These are phyloP conservation scores for Trichoderma simmonsii DNA, from an alignment of 2,329 filamentous ascomycete species.

Conservation along the genomic window DNA sequence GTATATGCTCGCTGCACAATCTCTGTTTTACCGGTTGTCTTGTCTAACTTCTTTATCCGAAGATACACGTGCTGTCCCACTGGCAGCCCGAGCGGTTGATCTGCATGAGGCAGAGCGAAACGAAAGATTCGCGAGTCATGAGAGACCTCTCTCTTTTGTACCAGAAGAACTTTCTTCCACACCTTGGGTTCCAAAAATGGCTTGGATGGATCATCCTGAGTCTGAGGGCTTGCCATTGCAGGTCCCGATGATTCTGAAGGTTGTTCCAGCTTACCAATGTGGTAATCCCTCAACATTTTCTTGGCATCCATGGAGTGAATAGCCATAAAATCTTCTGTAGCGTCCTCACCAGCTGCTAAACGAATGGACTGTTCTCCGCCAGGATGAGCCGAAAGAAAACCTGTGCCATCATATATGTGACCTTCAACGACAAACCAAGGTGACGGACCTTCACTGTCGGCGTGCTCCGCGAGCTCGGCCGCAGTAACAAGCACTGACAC, in stretches of 20 bases:
- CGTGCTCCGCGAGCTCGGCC: constrained; percentile 32
- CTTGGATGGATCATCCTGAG: neutral
- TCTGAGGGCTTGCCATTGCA: neutral
- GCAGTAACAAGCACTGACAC: neutral
- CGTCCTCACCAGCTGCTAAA: constrained; percentile 79
- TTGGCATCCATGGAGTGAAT: constrained; percentile 86
- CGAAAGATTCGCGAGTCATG: constrained; percentile 3
- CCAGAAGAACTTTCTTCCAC: neutral
- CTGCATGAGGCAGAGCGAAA: neutral
- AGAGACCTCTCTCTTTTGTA: neutral
- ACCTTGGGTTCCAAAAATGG: neutral
- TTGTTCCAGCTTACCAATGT: neutral
- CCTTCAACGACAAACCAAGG: constrained; percentile 90
- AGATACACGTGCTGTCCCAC: neutral
- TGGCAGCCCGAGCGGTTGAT: neutral
- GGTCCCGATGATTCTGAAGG: neutral
- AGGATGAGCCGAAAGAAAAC: constrained; percentile 53
- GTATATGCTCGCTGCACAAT: neutral
- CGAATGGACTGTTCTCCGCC: constrained; percentile 48
- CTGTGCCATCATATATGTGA: constrained; percentile 83
- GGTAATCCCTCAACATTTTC: constrained; percentile 34
- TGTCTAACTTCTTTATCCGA: constrained; percentile 31
- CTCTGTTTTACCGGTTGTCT: constrained; percentile 39
- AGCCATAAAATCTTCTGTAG: constrained; percentile 77
- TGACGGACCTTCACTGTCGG: constrained; percentile 47